Evolutionary conservation across 768 basidiomycete genomes (phyloP), one percentile per base, ranked within the genome.

Genomic region (Vararia minispora): DNA sequence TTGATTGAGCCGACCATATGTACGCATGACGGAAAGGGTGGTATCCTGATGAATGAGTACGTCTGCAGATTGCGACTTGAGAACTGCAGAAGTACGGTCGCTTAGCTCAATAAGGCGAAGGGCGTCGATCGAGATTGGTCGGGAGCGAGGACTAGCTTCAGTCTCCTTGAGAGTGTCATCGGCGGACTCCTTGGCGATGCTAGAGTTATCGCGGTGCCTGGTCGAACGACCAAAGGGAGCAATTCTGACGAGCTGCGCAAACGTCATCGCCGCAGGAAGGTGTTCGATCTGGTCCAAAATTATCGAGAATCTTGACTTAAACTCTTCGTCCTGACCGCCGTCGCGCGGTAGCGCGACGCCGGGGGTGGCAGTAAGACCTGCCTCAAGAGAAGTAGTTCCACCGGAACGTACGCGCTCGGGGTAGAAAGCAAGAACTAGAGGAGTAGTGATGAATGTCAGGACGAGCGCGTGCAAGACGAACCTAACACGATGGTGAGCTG

Each of bases 41-140:
- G 88, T 71, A 50, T 91, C 89, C 30, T 69, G 74, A 40, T 65
- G 66, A 27, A 85, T 66, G 20, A 91, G 64, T 3, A 71, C 62
- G 14, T 86, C 83, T 1, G 79, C 73, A 43, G 78, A 78, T 36
- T 84, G 75, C 1, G 84, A 85, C 52, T 76, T 81, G 57, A 98
- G 73, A 25, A 94, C 75, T 1, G 84, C 82, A 2, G 87, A 90
- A 2, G 86, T 86, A 41, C 95, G 82, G 26, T 80, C 80, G 1
- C 87, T 85, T 31, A 97, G 64, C 54, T 97, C 91, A 48, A 98
- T 75, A 6, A 98, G 69, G 14, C 92, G 88, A 2, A 97, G 69
- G 0, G 84, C 83, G 46, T 88, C 74, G 24, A 94, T 65, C 8
- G 64, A 58, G 35, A 76, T 59, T 14, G 36, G 13, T 21, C 10